These are phyloP conservation scores for Nymphaea thermarum DNA, from an alignment of 164 flowering plant species.

Conservation along the genomic window DNA sequence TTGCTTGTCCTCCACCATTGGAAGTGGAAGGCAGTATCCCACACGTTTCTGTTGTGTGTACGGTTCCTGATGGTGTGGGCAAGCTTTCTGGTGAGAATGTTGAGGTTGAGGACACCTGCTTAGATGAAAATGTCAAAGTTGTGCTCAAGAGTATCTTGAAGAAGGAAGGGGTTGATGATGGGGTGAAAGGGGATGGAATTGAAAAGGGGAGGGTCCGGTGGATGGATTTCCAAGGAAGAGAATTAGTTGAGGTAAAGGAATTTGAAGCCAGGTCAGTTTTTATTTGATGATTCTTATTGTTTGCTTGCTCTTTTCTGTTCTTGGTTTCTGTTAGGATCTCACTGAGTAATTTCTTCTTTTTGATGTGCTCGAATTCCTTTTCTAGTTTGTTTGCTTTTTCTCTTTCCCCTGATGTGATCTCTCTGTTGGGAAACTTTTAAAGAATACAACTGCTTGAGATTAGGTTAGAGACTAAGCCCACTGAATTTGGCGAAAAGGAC, in stretches of 20 bases:
- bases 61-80: slow-evolving; percentile 21
- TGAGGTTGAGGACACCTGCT: slow-evolving; percentile 8
- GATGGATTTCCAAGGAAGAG: slow-evolving; percentile 60
- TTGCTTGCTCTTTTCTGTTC: neutral
- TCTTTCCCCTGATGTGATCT: too few relatives aligned
- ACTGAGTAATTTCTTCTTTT: too few relatives aligned
- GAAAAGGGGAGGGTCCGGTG: slow-evolving; percentile 53
- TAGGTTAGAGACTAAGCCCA: too few relatives aligned
- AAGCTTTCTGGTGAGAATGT: slow-evolving; percentile 16
- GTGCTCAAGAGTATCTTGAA: slow-evolving; percentile 41
- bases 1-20: slow-evolving; percentile 41
- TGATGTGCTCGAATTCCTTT: too few relatives aligned
- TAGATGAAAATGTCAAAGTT: slow-evolving; percentile 12
- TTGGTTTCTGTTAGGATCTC: neutral
- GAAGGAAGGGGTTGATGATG: slow-evolving; percentile 18
- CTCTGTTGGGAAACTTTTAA: too few relatives aligned
- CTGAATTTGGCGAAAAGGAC: too few relatives aligned
- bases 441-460: too few relatives aligned
- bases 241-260: slow-evolving; percentile 62
- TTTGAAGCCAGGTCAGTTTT: slow-evolving; percentile 50
- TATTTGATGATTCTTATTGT: neutral
- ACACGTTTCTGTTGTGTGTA: slow-evolving; percentile 24
- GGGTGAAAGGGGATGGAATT: slow-evolving; percentile 9
- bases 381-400: too few relatives aligned
- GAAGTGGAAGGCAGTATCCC: slow-evolving; percentile 41